These are phyloP conservation scores for Ophiocordyceps camponoti-saundersi DNA, from an alignment of 2,329 filamentous ascomycete genomes.

Conservation along the genomic window DNA sequence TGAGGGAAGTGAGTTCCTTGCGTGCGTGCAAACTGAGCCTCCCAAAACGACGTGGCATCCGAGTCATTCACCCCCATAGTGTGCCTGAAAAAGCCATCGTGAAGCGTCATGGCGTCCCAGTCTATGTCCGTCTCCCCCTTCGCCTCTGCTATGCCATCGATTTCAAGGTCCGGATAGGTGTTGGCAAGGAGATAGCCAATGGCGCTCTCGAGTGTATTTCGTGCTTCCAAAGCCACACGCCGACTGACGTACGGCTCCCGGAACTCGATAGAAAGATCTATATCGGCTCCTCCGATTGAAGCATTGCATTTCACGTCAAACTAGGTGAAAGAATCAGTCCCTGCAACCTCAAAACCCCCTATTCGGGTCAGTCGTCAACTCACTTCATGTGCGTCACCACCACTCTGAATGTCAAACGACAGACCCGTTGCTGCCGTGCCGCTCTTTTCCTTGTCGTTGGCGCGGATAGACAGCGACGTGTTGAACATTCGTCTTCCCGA, in stretches of 20 bases:
- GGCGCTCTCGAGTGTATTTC: slow-evolving; percentile 1
- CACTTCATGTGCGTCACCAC: slow-evolving; percentile 5
- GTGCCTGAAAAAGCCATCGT: slow-evolving; percentile 2
- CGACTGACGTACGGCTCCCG: slow-evolving; percentile 1
- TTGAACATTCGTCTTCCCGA: slow-evolving; percentile 12
- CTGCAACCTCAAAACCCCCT: background rate
- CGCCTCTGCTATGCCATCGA: background rate
- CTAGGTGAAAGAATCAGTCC: background rate
- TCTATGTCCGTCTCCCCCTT: background rate
- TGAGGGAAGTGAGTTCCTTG: slow-evolving; percentile 2
- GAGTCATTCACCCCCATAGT: slow-evolving; percentile 1
- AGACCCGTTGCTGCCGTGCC: background rate
- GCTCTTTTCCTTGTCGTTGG: slow-evolving; percentile 1
- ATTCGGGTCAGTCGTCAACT: background rate
- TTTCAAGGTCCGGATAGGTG: background rate
- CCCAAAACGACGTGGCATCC: slow-evolving; percentile 1
- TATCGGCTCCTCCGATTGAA: background rate
- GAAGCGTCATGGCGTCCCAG: background rate
- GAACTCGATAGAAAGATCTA: slow-evolving; percentile 3
- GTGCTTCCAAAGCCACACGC: background rate
- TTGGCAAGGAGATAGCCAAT: slow-evolving; percentile 1
- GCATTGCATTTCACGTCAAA: slow-evolving; percentile 3
- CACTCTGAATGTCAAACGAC: slow-evolving; percentile 1
- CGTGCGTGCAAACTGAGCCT: slow-evolving; percentile 1
- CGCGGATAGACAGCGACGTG: slow-evolving; percentile 15